phyloP scores from a whole-genome alignment of 768 basidiomycete genomes.

The Naganishia vaughanmartiniae region DNA sequence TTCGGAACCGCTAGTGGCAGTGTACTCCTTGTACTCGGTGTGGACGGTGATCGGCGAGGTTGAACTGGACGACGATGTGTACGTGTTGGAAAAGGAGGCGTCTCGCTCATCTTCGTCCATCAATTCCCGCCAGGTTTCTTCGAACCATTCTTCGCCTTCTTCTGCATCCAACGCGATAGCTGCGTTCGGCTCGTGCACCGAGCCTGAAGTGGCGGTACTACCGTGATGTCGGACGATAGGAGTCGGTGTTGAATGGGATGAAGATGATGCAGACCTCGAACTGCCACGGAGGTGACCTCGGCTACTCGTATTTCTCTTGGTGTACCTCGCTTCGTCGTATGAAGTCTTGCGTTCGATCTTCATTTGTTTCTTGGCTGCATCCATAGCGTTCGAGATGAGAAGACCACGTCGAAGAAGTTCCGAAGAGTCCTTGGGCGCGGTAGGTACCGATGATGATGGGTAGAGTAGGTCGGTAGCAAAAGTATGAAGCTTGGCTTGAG shows the following conservation, averaged over 20 bases:
- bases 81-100: neutral
- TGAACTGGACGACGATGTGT: neutral
- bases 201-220: neutral
- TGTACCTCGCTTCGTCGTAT: conserved; percentile 16
- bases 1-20: conserved; percentile 3
- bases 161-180: neutral
- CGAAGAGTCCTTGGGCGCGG: conserved; percentile 20
- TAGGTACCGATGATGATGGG: conserved; percentile 9
- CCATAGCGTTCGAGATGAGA: conserved; percentile 18
- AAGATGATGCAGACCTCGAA: conserved; percentile 1
- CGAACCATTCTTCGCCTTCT: conserved; percentile 22
- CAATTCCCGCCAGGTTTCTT: conserved; percentile 15
- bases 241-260: neutral
- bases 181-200: neutral
- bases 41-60: conserved; percentile 13
- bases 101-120: conserved; percentile 15
- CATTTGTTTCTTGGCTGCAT: conserved; percentile 20
- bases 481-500: conserved; percentile 3
- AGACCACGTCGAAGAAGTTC: conserved; percentile 17
- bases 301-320: conserved; percentile 20
- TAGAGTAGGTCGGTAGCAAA: conserved; percentile 16
- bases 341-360: neutral
- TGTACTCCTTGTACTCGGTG: conserved; percentile 11
- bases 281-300: conserved; percentile 20
- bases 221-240: neutral